A percentile compares a stretch with the other conserved stretches of the same genome.
Evolutionary conservation across 2,329 filamentous ascomycete species (phyloP).

Genomic region (Talaromyces piceae): DNA sequence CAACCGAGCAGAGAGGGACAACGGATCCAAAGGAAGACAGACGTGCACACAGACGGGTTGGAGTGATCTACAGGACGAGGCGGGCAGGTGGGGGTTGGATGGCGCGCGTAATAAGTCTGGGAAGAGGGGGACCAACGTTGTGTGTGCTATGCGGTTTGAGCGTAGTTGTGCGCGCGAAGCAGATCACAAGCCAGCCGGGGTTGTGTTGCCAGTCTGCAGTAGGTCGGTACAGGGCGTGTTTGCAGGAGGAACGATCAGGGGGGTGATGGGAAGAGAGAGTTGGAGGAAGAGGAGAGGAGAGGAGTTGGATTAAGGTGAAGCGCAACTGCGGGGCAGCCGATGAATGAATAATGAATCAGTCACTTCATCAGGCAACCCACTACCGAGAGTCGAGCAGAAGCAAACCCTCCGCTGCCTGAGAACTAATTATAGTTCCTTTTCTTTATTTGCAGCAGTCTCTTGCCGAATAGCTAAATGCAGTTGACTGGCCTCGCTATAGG

Average conservation of each 20-base stretch:
- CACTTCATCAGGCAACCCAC: background rate
- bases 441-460: background rate
- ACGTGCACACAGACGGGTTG: constrained; percentile 8
- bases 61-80: constrained; percentile 9
- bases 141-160: no score
- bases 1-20: no score
- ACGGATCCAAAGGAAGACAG: constrained; percentile 7
- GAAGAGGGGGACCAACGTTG: background rate
- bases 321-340: background rate
- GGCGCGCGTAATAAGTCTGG: background rate
- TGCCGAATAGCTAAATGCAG: background rate
- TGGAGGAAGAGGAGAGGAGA: background rate
- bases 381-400: background rate
- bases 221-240: background rate
- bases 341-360: background rate
- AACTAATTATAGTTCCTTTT: no score
- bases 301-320: background rate
- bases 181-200: background rate
- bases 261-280: background rate
- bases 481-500: background rate
- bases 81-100: constrained; percentile 4
- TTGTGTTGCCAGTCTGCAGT: background rate
- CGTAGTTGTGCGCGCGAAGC: background rate
- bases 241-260: background rate
- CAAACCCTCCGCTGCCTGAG: background rate